These are phyloP conservation scores for Kluyveromyces marxianus DNA, from an alignment of 1,139 yeast genomes.

Conservation along the genomic window DNA sequence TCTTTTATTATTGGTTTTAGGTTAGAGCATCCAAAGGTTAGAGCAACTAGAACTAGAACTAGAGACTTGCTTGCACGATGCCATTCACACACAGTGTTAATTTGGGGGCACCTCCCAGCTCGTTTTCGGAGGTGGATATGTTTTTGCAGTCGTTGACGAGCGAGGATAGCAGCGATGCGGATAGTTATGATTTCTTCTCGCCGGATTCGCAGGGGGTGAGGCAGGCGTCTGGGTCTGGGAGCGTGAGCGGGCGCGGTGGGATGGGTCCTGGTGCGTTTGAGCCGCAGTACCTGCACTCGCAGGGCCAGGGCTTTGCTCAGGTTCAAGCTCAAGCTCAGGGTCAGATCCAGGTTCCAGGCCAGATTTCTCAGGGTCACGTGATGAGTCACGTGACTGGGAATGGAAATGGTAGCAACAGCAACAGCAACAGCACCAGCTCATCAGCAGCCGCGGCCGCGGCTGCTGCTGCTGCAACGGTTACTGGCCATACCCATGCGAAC, in stretches of 20 bases:
- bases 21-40: no score
- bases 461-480: slow-evolving; percentile 5
- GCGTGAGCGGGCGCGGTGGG: neutral
- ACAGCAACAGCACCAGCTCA: no score
- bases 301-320: neutral
- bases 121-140: slow-evolving; percentile 9
- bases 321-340: neutral
- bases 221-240: neutral
- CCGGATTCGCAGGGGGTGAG: slow-evolving; percentile 3
- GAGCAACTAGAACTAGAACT: no score
- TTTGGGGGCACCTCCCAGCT: slow-evolving; percentile 2
- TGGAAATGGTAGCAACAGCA: no score
- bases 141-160: slow-evolving; percentile 10
- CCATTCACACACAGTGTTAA: slow-evolving; percentile 2
- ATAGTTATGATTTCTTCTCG: slow-evolving; percentile 4
- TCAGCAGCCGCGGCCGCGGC: neutral
- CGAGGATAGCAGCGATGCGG: slow-evolving; percentile 9
- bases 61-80: neutral
- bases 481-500: no score
- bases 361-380: no score
- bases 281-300: neutral
- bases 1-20: no score
- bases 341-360: no score
- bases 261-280: slow-evolving; percentile 4
- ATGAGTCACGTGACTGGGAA: no score